These are phyloP conservation scores for Dactylellina sp. DNA, from an alignment of 2,329 filamentous ascomycete species.

Conservation along the genomic window DNA sequence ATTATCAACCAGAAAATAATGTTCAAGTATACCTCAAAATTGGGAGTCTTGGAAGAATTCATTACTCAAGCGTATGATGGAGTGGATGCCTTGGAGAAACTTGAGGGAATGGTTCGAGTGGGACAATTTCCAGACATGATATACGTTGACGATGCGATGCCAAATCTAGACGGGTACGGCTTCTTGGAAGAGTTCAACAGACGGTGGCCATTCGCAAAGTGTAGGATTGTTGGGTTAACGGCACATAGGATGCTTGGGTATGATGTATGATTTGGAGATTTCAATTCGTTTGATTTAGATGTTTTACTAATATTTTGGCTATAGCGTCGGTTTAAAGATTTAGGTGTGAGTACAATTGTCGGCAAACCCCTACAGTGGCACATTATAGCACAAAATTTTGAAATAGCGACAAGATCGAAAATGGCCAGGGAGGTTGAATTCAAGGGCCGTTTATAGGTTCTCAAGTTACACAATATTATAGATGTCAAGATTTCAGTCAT, in stretches of 20 bases:
- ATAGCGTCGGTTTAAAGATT: constrained; percentile 17
- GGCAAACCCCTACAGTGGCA: constrained; percentile 11
- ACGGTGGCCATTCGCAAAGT: constrained; percentile 17
- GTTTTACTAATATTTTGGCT: not conserved
- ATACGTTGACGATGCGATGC: constrained; percentile 30
- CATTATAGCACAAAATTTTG: not conserved
- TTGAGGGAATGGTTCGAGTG: constrained; percentile 19
- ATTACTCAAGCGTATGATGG: constrained; percentile 23
- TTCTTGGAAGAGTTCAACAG: constrained; percentile 38
- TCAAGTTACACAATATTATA: too few species aligned
- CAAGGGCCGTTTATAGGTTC: constrained; percentile 19
- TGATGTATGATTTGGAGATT: constrained; percentile 13
- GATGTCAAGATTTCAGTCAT: too few species aligned
- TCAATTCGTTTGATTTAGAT: too few species aligned
- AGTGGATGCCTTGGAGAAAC: constrained; percentile 4
- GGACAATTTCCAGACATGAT: constrained; percentile 40
- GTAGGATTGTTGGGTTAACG: constrained; percentile 24
- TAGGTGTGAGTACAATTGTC: constrained; percentile 11
- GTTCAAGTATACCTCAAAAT: constrained; percentile 1
- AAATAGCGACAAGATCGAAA: constrained; percentile 18
- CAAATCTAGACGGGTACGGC: constrained; percentile 21
- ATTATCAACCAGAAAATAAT: constrained; percentile 24
- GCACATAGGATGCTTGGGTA: not conserved
- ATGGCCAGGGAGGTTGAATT: constrained; percentile 45
- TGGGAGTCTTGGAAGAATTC: constrained; percentile 14